Evolutionary conservation across 176 grass and related monocot species (phyloP).

Genomic region (Hyparrhenia diplandra): DNA sequence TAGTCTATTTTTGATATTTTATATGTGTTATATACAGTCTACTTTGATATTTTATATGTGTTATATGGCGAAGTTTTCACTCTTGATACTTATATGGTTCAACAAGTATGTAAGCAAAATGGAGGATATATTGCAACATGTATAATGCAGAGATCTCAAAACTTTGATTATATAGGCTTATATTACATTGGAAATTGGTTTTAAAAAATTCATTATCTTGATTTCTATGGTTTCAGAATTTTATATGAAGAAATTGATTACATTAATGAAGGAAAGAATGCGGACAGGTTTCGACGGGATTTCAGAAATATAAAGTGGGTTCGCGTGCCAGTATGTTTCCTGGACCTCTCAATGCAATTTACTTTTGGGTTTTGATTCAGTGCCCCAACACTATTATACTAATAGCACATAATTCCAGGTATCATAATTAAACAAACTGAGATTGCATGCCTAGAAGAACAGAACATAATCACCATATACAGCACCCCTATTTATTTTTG

Average conservation of each 20-base stretch:
- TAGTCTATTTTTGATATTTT: too few species aligned
- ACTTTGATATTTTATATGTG: constrained; percentile 12
- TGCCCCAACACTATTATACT: not conserved
- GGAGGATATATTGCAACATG: not conserved
- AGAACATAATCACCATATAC: not conserved
- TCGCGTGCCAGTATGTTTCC: constrained; percentile 81
- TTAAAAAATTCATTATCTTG: not conserved
- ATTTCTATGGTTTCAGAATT: constrained; percentile 62
- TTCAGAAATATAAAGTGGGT: constrained; percentile 99
- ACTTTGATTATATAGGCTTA: not conserved
- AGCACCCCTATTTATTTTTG: not conserved
- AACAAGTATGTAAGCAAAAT: not conserved
- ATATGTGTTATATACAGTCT: too few species aligned
- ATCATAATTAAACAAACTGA: not conserved
- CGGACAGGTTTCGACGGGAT: constrained; percentile 93
- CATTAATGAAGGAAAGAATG: constrained; percentile 98
- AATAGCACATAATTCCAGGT: not conserved
- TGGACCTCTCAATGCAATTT: constrained; percentile 15
- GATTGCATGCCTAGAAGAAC: constrained; percentile 11
- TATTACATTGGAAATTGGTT: constrained; percentile 21
- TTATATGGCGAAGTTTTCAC: not conserved
- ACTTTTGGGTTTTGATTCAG: constrained; percentile 18
- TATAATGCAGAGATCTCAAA: constrained; percentile 7
- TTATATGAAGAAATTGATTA: constrained; percentile 99
- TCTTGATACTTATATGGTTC: not conserved